Evolutionary conservation across 768 basidiomycete species (phyloP).

Genomic region (Tylopilus plumbeoviolaceoides): DNA sequence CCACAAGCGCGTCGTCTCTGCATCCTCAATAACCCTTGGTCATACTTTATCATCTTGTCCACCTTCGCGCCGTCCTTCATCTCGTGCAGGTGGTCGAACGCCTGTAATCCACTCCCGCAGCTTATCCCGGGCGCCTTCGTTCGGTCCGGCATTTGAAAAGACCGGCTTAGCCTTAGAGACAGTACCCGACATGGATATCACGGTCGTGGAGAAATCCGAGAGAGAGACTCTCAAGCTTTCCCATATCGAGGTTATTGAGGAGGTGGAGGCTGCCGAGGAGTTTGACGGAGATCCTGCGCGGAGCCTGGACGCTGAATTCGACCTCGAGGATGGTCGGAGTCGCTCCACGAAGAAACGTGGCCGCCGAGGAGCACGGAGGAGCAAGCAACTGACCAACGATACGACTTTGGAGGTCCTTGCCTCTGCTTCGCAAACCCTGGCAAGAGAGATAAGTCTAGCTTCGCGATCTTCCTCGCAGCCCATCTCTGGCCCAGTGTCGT

Average conservation of each 20-base stretch:
- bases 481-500: conserved; percentile 11
- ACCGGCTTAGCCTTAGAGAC: conserved; percentile 45
- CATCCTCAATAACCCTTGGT: conserved; percentile 54
- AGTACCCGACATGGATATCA: conserved; percentile 46
- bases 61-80: conserved; percentile 66
- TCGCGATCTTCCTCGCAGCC: conserved; percentile 45
- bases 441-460: conserved; percentile 75
- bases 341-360: conserved; percentile 73
- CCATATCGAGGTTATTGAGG: conserved; percentile 33
- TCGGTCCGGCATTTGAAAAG: conserved; percentile 43
- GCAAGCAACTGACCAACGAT: conserved; percentile 38
- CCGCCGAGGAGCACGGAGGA: conserved; percentile 83
- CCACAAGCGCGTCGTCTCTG: conserved; percentile 57
- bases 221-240: conserved; percentile 25
- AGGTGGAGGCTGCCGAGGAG: conserved; percentile 34
- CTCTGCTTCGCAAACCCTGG: conserved; percentile 75
- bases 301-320: conserved; percentile 21
- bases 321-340: conserved; percentile 36
- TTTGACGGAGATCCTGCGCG: conserved; percentile 24
- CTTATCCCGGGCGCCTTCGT: conserved; percentile 61
- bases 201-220: conserved; percentile 40
- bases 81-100: conserved; percentile 56
- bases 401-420: conserved; percentile 67
- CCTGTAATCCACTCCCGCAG: conserved; percentile 52
- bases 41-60: conserved; percentile 62